Conservation (phyloP, 2,329 filamentous ascomycete genomes). For the Neospermospora avenae region DNA sequence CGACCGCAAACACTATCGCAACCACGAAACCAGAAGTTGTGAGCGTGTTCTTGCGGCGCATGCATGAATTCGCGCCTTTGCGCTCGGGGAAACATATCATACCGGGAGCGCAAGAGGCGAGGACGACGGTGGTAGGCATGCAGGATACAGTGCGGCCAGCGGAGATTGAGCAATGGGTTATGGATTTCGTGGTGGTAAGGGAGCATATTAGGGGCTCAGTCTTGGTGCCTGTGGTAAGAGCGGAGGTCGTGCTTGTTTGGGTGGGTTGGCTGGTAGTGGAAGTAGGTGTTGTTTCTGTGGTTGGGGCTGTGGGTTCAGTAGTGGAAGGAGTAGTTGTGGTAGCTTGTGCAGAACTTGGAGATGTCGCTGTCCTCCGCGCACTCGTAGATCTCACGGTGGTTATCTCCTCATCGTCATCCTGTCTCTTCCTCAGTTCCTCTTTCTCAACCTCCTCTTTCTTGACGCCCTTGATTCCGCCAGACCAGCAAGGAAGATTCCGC, state of each 20-base stretch:
- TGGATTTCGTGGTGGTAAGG: slow-evolving; percentile 18
- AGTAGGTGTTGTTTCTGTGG: slow-evolving; percentile 2
- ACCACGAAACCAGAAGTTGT: slow-evolving; percentile 26
- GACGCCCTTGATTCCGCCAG: no score
- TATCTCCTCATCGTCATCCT: slow-evolving; percentile 3
- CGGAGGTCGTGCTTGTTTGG: slow-evolving; percentile 5
- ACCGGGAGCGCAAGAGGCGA: slow-evolving; percentile 22
- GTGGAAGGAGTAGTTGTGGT: slow-evolving; percentile 5
- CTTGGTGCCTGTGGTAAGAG: slow-evolving; percentile 5
- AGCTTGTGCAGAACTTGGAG: neutral
- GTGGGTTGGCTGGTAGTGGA: neutral
- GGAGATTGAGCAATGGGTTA: slow-evolving; percentile 11
- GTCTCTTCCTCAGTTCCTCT: slow-evolving; percentile 26
- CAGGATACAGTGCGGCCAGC: slow-evolving; percentile 15
- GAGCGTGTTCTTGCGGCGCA: slow-evolving; percentile 23
- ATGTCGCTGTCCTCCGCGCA: slow-evolving; percentile 12
- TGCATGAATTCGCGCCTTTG: slow-evolving; percentile 19
- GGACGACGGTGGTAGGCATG: slow-evolving; percentile 14
- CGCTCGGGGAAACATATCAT: slow-evolving; percentile 21
- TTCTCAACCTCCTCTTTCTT: neutral
- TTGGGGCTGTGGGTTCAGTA: neutral
- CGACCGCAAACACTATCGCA: slow-evolving; percentile 23
- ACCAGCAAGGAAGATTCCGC: slow-evolving; percentile 23
- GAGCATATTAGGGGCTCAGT: slow-evolving; percentile 14
- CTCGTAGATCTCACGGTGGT: slow-evolving; percentile 6